These are phyloP conservation scores for Aureobasidium sp. DNA, from an alignment of 2,329 filamentous ascomycete species.

Conservation along the genomic window DNA sequence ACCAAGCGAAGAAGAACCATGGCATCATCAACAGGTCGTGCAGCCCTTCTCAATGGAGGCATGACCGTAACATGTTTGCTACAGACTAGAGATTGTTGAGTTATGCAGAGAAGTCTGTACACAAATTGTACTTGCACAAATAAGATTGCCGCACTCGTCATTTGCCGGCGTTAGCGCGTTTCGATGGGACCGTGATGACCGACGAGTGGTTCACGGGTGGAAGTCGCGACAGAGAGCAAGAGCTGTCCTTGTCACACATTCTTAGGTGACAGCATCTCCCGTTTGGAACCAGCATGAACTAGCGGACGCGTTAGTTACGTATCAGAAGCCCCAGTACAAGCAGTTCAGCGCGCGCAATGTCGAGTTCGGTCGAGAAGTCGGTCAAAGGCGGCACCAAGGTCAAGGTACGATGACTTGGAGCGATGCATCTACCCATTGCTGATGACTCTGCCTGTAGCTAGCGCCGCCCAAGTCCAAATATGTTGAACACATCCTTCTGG, in stretches of 20 bases:
- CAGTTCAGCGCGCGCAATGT: constrained; percentile 45
- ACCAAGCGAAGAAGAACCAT: constrained; percentile 25
- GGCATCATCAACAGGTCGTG: constrained; percentile 28
- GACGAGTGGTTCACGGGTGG: not conserved
- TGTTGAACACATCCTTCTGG: constrained; percentile 94
- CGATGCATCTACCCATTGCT: constrained; percentile 5
- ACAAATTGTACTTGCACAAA: not conserved
- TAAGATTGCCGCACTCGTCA: not conserved
- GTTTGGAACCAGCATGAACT: constrained; percentile 11
- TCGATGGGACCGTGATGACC: constrained; percentile 10
- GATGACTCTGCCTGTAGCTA: constrained; percentile 48
- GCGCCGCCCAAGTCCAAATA: constrained; percentile 98
- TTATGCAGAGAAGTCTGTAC: not conserved
- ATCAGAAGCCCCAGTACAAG: not conserved
- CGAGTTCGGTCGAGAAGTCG: constrained; percentile 93
- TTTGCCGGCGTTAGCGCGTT: constrained; percentile 3
- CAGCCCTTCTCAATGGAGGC: constrained; percentile 21
- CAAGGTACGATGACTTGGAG: constrained; percentile 56
- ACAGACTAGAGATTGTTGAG: no score
- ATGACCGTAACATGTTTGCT: constrained; percentile 29
- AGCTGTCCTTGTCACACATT: constrained; percentile 4
- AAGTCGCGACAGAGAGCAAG: not conserved
- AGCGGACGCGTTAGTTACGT: not conserved
- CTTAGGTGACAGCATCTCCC: not conserved
- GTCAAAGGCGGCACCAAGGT: constrained; percentile 98